Conservation (phyloP, 2,329 filamentous ascomycete species). For the Pseudogymnoascus sp. region DNA sequence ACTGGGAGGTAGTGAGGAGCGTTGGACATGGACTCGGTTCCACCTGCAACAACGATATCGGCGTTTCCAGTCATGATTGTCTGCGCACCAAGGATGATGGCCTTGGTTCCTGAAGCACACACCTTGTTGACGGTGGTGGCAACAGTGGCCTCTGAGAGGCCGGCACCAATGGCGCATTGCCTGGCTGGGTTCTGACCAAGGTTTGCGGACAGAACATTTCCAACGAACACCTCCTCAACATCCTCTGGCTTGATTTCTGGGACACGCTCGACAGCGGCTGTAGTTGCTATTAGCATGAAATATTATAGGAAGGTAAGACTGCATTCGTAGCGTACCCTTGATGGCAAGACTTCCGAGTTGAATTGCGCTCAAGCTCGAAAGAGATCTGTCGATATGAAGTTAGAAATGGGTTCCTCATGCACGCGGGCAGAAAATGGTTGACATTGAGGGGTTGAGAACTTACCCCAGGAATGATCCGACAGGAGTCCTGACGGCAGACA, state of each 20-base stretch:
- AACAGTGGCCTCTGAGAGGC: constrained; percentile 70
- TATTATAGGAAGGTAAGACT: neutral
- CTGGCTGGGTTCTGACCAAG: constrained; percentile 93
- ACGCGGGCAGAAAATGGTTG: constrained; percentile 49
- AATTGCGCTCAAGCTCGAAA: constrained; percentile 77
- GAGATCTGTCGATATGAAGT: constrained; percentile 51
- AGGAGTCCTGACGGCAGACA: constrained; percentile 83
- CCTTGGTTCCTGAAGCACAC: constrained; percentile 91
- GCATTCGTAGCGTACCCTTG: constrained; percentile 56
- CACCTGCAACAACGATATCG: constrained; percentile 85
- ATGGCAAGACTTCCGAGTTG: constrained; percentile 88
- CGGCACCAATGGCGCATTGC: constrained; percentile 85
- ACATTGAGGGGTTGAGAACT: constrained; percentile 40
- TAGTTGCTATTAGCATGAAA: constrained; percentile 14
- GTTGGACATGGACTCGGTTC: constrained; percentile 98
- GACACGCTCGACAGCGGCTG: constrained; percentile 74
- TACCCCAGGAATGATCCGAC: constrained; percentile 93
- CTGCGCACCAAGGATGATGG: constrained; percentile 87
- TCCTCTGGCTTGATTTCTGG: constrained; percentile 80
- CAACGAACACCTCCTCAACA: constrained; percentile 95
- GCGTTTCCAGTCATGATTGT: constrained; percentile 97
- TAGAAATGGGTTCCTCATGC: constrained; percentile 15
- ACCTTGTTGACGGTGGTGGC: constrained; percentile 98
- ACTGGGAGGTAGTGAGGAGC: constrained; percentile 88
- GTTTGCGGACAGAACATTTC: constrained; percentile 94